Base-by-base conservation (phyloP, 192 early-diverging fungal genomes). In the Paraglomus brasilianum region DNA sequence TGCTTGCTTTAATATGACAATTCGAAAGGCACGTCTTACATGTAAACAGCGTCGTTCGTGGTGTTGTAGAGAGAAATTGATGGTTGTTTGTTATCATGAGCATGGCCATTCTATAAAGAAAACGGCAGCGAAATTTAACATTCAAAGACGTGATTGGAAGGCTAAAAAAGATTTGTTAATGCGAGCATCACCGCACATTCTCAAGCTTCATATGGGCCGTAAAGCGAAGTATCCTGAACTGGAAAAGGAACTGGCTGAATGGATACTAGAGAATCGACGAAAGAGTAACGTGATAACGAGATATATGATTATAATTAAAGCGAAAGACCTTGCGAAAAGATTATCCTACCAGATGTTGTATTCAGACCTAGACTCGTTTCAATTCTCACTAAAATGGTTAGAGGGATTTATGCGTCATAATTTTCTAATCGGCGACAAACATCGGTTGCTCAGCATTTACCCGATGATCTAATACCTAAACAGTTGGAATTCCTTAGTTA, bases 401-500 rank as follows among this genome's bases (percentile, higher is more conserved):
- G 30, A 50, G 38, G 46, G 45, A 36, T n/a, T 65, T 65, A 59
- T 59, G 57, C 5, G 24, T 40, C 39, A 59, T 59, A n/a, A n/a
- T n/a, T 50, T 59, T 22, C 17, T 40, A 59, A 59, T 30, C 36
- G 24, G 1, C 57, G 19, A 41, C 30, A 17, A 36, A 65, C 24
- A 65, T 49, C 30, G 9, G 47, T 65, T n/a, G 36, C 30, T 49
- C 30, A 65, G 22, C 41, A 61, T 22, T 13, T 43, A 5, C 17
- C 15, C 19, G 6, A 15, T 22, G 41, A 61, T n/a, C 50, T 65
- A 49, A 15, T 30, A 22, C 5, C 13, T 49, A 47, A 65, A 49
- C 46, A 65, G 38, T 13, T 49, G n/a, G 38, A 15, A n/a, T 65
- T 65, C 40, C 11, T 65, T 7, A 65, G 10, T 65, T 65, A 30